These are phyloP conservation scores for Tubosaeta sp. DNA, from an alignment of 768 basidiomycete genomes.

Conservation along the genomic window DNA sequence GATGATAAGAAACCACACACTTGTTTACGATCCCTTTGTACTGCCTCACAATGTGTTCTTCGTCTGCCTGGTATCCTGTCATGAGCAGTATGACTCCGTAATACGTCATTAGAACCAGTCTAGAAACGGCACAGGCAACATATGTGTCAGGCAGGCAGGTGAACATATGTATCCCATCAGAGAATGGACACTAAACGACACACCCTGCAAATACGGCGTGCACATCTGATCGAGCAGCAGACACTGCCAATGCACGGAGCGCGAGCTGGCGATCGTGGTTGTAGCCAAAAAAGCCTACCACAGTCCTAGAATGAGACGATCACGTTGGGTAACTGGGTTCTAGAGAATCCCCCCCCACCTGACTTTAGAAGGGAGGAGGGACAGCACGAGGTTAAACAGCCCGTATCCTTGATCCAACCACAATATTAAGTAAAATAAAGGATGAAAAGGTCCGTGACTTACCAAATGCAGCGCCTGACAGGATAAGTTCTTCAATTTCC, in stretches of 20 bases:
- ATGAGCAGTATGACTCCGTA: constrained; percentile 66
- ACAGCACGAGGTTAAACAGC: constrained; percentile 77
- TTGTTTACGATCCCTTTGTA: constrained; percentile 62
- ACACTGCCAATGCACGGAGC: constrained; percentile 62
- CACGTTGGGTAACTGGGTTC: background rate
- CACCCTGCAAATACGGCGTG: constrained; percentile 78
- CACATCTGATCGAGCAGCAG: constrained; percentile 62
- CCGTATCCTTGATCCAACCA: constrained; percentile 41
- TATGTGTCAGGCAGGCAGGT: background rate
- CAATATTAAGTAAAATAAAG: background rate
- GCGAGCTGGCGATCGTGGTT: constrained; percentile 67
- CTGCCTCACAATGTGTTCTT: constrained; percentile 55
- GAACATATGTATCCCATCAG: background rate
- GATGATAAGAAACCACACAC: constrained; percentile 34
- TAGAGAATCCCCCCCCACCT: constrained; percentile 42
- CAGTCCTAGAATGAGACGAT: constrained; percentile 39
- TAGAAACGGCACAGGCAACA: constrained; percentile 21
- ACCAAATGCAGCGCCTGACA: constrained; percentile 79
- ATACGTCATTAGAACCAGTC: constrained; percentile 79
- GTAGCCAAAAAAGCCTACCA: constrained; percentile 77
- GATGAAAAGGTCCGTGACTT: constrained; percentile 6
- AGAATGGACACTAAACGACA: constrained; percentile 2
- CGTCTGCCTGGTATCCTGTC: constrained; percentile 75
- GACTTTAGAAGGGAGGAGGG: constrained; percentile 65
- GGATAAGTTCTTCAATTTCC: constrained; percentile 65